These are phyloP conservation scores for Sisymbrium irio DNA, from an alignment of 345 rosid species.

Conservation along the genomic window DNA sequence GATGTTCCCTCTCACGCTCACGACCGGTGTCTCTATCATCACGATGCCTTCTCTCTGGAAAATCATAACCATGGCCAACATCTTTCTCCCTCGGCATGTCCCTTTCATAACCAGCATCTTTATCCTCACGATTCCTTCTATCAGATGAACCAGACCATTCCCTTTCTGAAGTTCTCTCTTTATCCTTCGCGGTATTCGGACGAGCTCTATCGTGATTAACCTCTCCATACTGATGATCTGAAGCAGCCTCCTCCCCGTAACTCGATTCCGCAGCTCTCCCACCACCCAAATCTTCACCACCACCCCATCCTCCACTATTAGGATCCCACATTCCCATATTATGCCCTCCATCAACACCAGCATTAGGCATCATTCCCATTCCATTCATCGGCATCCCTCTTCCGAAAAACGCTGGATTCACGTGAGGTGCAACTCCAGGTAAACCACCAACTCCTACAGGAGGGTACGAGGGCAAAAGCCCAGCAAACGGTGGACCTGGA, in stretches of 20 bases:
- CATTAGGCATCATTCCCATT: slow-evolving; percentile 73
- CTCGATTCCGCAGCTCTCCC: slow-evolving; percentile 80
- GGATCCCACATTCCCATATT: slow-evolving; percentile 83
- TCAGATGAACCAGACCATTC: slow-evolving; percentile 81
- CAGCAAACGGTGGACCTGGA: slow-evolving; percentile 66
- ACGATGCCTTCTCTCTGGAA: slow-evolving; percentile 59
- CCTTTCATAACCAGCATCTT: slow-evolving; percentile 55
- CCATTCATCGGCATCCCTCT: slow-evolving; percentile 73
- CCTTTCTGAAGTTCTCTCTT: slow-evolving; percentile 64
- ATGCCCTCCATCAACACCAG: slow-evolving; percentile 66
- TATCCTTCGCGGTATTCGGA: slow-evolving; percentile 54
- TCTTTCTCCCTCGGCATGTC: slow-evolving; percentile 65
- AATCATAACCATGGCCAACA: slow-evolving; percentile 51
- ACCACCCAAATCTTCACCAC: slow-evolving; percentile 66
- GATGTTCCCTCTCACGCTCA: slow-evolving; percentile 61
- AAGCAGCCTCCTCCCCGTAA: slow-evolving; percentile 83
- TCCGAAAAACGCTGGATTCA: slow-evolving; percentile 81
- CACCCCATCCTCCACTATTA: slow-evolving; percentile 71
- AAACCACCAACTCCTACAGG: slow-evolving; percentile 65
- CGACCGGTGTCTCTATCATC: slow-evolving; percentile 62
- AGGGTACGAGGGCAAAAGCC: slow-evolving; percentile 60
- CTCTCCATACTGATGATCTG: slow-evolving; percentile 79
- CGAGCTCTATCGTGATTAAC: slow-evolving; percentile 63
- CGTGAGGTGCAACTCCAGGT: slow-evolving; percentile 87
- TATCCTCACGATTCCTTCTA: slow-evolving; percentile 67